Evolutionary conservation across 768 basidiomycete genomes (phyloP), one percentile per base, ranked within the genome.

Genomic region (Russula foetens): DNA sequence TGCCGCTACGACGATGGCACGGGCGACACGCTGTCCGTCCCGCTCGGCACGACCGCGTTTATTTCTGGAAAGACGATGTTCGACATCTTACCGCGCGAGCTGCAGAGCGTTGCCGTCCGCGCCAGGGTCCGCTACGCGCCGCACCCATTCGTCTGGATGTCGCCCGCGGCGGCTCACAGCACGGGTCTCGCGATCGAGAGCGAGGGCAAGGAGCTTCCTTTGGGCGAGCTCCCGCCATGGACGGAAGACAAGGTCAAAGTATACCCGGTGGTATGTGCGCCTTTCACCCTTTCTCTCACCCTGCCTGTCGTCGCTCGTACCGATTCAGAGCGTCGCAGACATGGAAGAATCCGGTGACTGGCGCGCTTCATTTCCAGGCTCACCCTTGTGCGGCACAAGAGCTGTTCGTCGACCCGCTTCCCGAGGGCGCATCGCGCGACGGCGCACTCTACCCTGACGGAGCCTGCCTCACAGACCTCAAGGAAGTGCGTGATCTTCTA

Each of bases 331-430:
- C 8, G 49, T 21, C 41, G 48, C 63, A 92, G 87, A 71, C 87
- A 7, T 96, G 94, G 94, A 95, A 95, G 78, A 96, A 95, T 72
- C 91, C 92, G 0, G 81, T 83, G 8, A 96, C 92, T 14, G 84
- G 85, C 26, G 75, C 76, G 2, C 79, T 98, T 23, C 90, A 95
- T 70, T 85, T 95, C 75, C 84, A 98, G 69, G 93, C 96, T 4
- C 94, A 96, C 70, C 92, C 90, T 4, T 90, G 87, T 66, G 92
- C 84, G 31, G 83, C 72, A 0, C 72, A 76, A 39, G 83, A 88
- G 66, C 78, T 95, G 31, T 62, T 86, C 56, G 75, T 97, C 64
- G 81, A 81, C 21, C 83, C 92, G 17, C 79, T 95, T 0, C 89
- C 90, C 0, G 76, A 73, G 47, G 81, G 81, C 24, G 79, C 81